A percentile compares a stretch with the other conserved stretches of the same genome.
phyloP scores from a whole-genome alignment of 2,329 filamentous ascomycete genomes.

The Mycosphaerella sp. region DNA sequence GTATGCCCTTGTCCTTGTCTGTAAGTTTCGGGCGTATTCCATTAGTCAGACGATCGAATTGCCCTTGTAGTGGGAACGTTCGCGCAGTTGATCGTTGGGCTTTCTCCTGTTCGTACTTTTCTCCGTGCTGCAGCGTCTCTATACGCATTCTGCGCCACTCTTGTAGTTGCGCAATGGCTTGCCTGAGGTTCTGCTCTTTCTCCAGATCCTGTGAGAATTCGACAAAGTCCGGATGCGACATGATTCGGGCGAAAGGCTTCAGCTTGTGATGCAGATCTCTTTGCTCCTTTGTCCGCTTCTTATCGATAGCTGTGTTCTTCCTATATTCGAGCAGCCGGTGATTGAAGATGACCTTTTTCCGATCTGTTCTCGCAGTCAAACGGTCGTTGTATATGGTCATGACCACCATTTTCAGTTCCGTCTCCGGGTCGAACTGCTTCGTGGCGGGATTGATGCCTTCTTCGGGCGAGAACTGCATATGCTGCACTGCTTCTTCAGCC shows the following conservation, averaged over 20 bases:
- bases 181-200: conserved; percentile 83
- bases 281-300: conserved; percentile 94
- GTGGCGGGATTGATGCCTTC: conserved; percentile 83
- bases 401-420: conserved; percentile 93
- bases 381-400: conserved; percentile 98
- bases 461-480: conserved; percentile 96
- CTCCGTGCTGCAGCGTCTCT: conserved; percentile 74
- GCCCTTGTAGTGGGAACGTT: conserved; percentile 35
- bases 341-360: conserved; percentile 95
- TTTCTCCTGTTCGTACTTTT: conserved; percentile 92
- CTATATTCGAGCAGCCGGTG: conserved; percentile 89
- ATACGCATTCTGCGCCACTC: conserved; percentile 88
- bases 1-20: conserved; percentile 16
- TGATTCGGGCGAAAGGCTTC: conserved; percentile 93
- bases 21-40: conserved; percentile 24
- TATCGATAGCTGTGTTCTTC: conserved; percentile 82
- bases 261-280: conserved; percentile 84
- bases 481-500: conserved; percentile 93
- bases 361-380: conserved; percentile 80
- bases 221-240: conserved; percentile 89
- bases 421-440: conserved; percentile 85
- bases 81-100: conserved; percentile 58
- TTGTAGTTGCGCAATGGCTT: conserved; percentile 84
- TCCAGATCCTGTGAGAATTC: conserved; percentile 76
- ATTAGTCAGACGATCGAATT: conserved; percentile 30